Base-by-base conservation (phyloP, 371 early-diverging fungal genomes). In the Mycotypha africana region DNA sequence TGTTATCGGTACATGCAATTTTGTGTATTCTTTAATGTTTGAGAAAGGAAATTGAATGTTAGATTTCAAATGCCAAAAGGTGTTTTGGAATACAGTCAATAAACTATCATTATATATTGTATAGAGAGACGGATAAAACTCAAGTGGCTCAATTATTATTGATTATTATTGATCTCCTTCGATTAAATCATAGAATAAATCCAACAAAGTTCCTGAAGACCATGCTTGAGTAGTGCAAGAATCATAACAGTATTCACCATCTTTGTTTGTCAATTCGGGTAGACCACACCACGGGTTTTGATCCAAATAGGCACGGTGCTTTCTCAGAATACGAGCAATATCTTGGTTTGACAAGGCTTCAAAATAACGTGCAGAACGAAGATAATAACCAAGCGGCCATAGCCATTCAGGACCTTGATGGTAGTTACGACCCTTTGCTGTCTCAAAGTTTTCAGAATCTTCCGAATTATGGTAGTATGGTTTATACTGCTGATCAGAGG, bases 371-470 rank as follows among this genome's bases (percentile, higher is more conserved):
- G 85, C 87, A 1, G 98, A 92, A 11, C 89, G 82, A 43, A 95
- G 70, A 63, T 84, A 95, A 69, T 84, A 93, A 1, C 95, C 95
- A 1, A 82, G 73, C 11, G 79, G 76, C 95, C 96, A 98, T 5
- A 96, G 74, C 98, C 98, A 98, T 78, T 98, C 98, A 60, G 89
- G 81, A 4, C 97, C 98, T 55, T 97, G 92, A 56, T 98, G 97
- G 58, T 98, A 98, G 58, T 98, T 98, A 65, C 86, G 88, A 11
- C 98, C 98, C 43, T 95, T 92, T 3, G 96, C 90, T 0, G 92
- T 76, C 16, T 78, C 64, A 16, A 81, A 69, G 56, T 98, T 95
- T 14, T 67, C 66, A 17, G 88, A 84, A 50, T 96, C 93, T 56
- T 98, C 86, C 39, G 76, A 70, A 58, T 98, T 98, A 62, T 92